Conservation (phyloP, 2,329 filamentous ascomycete genomes). For the Fusarium hostae region DNA sequence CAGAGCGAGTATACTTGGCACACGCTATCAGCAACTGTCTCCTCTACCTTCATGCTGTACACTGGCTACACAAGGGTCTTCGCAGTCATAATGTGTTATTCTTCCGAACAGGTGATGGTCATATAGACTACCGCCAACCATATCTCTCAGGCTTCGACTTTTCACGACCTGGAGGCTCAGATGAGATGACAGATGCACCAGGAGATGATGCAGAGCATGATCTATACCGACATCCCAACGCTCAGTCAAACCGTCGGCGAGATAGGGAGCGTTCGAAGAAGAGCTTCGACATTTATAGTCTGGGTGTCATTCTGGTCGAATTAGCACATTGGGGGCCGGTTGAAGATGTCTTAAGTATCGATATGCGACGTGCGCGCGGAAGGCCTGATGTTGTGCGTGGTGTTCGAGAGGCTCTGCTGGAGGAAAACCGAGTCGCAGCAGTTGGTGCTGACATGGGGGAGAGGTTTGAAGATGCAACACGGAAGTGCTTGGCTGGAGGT, state of each 20-base stretch:
- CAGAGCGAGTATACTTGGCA: slow-evolving; percentile 62
- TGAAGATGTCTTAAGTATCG: slow-evolving; percentile 55
- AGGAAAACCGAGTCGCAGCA: slow-evolving; percentile 45
- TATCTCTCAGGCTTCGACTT: slow-evolving; percentile 66
- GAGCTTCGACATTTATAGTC: slow-evolving; percentile 62
- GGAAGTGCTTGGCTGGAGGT: slow-evolving; percentile 52
- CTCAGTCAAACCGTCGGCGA: slow-evolving; percentile 51
- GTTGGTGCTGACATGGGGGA: slow-evolving; percentile 55
- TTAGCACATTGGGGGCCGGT: slow-evolving; percentile 64
- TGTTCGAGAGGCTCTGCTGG: slow-evolving; percentile 50
- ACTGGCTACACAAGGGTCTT: slow-evolving; percentile 70
- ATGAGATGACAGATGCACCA: slow-evolving; percentile 62
- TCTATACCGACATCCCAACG: slow-evolving; percentile 61
- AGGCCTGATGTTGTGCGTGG: slow-evolving; percentile 52
- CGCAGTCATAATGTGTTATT: slow-evolving; percentile 65
- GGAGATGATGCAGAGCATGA: slow-evolving; percentile 58
- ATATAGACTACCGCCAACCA: slow-evolving; percentile 54
- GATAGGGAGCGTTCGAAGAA: slow-evolving; percentile 56
- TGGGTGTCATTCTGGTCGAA: slow-evolving; percentile 64
- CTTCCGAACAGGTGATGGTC: slow-evolving; percentile 50
- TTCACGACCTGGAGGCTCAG: slow-evolving; percentile 59
- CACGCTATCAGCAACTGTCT: slow-evolving; percentile 63
- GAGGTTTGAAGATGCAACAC: slow-evolving; percentile 53
- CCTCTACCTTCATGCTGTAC: slow-evolving; percentile 64
- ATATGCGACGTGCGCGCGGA: slow-evolving; percentile 48